phyloP scores from a whole-genome alignment of 495 filamentous ascomycete genomes.

The Aspergillus coremiiformis region DNA sequence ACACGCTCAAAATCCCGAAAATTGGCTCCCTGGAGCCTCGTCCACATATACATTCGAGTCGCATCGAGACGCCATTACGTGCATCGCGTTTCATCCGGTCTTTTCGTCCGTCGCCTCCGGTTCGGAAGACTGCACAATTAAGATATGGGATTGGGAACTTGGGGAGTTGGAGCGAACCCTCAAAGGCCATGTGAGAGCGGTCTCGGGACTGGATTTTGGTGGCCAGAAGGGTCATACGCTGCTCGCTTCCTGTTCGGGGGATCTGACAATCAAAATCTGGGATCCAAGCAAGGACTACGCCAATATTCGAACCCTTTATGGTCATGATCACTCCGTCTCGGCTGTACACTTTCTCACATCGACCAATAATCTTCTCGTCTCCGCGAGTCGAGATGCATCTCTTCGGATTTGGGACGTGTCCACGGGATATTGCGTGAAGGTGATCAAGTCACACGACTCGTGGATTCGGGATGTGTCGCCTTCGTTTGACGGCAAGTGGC shows the following conservation, averaged over 20 bases:
- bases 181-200: constrained; percentile 88
- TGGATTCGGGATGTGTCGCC: constrained; percentile 86
- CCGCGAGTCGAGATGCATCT: constrained; percentile 70
- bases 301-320: constrained; percentile 85
- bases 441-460: constrained; percentile 69
- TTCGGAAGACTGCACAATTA: constrained; percentile 88
- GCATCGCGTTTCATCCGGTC: constrained; percentile 89
- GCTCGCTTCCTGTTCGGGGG: constrained; percentile 82
- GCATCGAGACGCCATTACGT: constrained; percentile 74
- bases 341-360: constrained; percentile 84
- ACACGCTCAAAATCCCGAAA: constrained; percentile 72
- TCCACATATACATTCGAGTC: constrained; percentile 62
- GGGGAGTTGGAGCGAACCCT: constrained; percentile 87
- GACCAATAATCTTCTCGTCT: constrained; percentile 71
- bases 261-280: constrained; percentile 95
- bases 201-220: constrained; percentile 86
- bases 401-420: constrained; percentile 82
- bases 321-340: constrained; percentile 88
- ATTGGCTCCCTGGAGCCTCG: constrained; percentile 80
- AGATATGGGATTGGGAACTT: constrained; percentile 98
- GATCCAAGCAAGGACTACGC: constrained; percentile 92
- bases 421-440: constrained; percentile 85
- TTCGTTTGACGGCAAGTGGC: constrained; percentile 72
- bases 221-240: constrained; percentile 79
- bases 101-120: constrained; percentile 89